Percentiles rank a stretch among this genome's conserved stretches.
These are phyloP conservation scores for Edaphochlamys debaryana DNA, from an alignment of 139 green algal genomes.

Conservation along the genomic window DNA sequence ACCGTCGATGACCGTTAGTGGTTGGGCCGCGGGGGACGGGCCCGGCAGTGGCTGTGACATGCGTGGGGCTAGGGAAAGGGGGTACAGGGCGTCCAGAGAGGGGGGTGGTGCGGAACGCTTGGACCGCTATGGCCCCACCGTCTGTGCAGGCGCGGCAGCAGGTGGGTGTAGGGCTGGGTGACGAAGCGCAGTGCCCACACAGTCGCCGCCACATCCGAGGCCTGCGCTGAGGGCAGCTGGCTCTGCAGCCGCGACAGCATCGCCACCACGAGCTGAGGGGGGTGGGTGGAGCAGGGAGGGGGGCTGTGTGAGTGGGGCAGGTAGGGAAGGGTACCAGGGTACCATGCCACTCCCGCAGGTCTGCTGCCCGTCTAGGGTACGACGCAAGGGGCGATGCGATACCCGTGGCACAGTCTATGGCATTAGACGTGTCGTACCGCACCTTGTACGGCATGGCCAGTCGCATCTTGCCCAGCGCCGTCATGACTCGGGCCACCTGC, in stretches of 20 bases:
- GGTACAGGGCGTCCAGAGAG: neutral
- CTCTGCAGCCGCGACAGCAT: neutral
- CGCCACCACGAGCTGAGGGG: neutral
- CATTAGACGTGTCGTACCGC: too few relatives aligned
- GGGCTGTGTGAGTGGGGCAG: too few relatives aligned
- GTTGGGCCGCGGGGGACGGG: neutral
- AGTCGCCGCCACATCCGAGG: slow-evolving; percentile 7
- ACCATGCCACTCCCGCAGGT: neutral
- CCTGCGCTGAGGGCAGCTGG: neutral
- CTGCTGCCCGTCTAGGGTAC: too few relatives aligned
- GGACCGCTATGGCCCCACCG: neutral
- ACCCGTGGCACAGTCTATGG: neutral
- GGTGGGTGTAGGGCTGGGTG: neutral
- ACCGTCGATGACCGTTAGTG: neutral
- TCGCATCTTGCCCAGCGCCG: slow-evolving; percentile 12
- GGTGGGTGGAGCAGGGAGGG: neutral
- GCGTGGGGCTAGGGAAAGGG: neutral
- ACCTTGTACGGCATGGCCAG: slow-evolving; percentile 18
- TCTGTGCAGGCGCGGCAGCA: neutral
- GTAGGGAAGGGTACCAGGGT: neutral
- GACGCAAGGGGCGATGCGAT: too few relatives aligned
- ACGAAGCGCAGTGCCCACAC: slow-evolving; percentile 32
- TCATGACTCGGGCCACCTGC: neutral
- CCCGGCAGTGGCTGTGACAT: neutral
- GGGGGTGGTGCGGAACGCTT: neutral